phyloP scores from a whole-genome alignment of 768 basidiomycete genomes.

The Leccinum sublutescens region DNA sequence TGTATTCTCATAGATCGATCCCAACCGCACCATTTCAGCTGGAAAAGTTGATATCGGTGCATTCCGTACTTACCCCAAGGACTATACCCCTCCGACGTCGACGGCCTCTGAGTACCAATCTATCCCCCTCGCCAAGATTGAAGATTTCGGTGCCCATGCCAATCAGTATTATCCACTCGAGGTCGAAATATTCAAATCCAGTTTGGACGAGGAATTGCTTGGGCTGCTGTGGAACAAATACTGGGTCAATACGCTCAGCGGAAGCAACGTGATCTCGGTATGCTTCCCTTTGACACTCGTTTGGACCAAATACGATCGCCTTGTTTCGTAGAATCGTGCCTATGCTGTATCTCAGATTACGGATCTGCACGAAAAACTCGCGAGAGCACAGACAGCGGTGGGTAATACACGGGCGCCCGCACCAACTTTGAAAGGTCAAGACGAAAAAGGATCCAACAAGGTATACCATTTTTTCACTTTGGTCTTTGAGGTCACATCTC shows the following conservation, averaged over 20 bases:
- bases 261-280: conserved; percentile 90
- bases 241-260: conserved; percentile 96
- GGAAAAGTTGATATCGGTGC: conserved; percentile 99
- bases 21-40: conserved; percentile 96
- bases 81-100: conserved; percentile 78
- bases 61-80: conserved; percentile 96
- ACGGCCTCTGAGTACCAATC: conserved; percentile 88
- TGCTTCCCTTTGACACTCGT: conserved; percentile 18
- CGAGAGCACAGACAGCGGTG: conserved; percentile 63
- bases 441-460: conserved; percentile 44
- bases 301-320: background rate
- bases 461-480: conserved; percentile 26
- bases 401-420: conserved; percentile 55
- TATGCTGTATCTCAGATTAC: conserved; percentile 90
- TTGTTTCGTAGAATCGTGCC: conserved; percentile 72
- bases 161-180: conserved; percentile 94
- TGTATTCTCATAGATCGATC: conserved; percentile 70
- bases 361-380: conserved; percentile 88
- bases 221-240: conserved; percentile 98
- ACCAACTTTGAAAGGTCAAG: conserved; percentile 52
- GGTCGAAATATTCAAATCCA: conserved; percentile 93
- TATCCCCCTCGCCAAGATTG: conserved; percentile 95
- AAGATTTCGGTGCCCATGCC: conserved; percentile 98
- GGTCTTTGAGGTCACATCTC: background rate
- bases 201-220: conserved; percentile 81